Evolutionary conservation across 176 grass and related monocot genomes (phyloP), one percentile per base, ranked within the genome.

Genomic region (Eleusine indica): DNA sequence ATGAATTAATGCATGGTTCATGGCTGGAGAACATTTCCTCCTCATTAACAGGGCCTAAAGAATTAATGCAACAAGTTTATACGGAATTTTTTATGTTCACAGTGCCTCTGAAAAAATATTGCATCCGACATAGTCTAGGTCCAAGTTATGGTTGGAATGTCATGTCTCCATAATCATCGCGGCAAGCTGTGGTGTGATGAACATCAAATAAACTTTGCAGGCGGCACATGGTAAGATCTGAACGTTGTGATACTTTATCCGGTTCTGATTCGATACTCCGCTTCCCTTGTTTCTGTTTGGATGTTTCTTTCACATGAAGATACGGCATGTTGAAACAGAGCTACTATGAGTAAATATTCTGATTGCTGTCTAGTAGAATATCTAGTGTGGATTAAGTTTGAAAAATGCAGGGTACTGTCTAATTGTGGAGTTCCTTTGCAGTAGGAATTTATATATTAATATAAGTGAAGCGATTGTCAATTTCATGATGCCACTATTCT

Each of bases 191-290:
- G 38, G 2, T 16, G 21, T 44, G 47, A n/a, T 75, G n/a, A 52
- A 67, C 56, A 40, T 30, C 72, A 72, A 84, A 84, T 76, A 84
- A 76, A 68, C 15, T 56, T 76, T 76, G 58, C 61, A 76, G 32
- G 47, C 75, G 28, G 46, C 62, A 84, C 82, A 76, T 68, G 82
- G 72, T 54, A 75, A 40, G 81, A 84, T 76, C 72, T 76, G 72
- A 68, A 75, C 73, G 54, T 74, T 28, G 30, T 0, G 30, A 74
- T 83, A 66, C 58, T 83, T 75, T 83, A 83, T 74, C 64, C 48
- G 25, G 29, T 74, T 47, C 54, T 67, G 61, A 84, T 84, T 84
- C 75, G 60, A 68, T 58, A 35, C 60, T 41, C 46, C 15, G 42
- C 28, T 54, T 53, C 21, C 41, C 30, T 9, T 56, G 37, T 57